These are phyloP conservation scores for Grifola frondosa DNA, from an alignment of 1,284 basidiomycete genomes.

Conservation along the genomic window DNA sequence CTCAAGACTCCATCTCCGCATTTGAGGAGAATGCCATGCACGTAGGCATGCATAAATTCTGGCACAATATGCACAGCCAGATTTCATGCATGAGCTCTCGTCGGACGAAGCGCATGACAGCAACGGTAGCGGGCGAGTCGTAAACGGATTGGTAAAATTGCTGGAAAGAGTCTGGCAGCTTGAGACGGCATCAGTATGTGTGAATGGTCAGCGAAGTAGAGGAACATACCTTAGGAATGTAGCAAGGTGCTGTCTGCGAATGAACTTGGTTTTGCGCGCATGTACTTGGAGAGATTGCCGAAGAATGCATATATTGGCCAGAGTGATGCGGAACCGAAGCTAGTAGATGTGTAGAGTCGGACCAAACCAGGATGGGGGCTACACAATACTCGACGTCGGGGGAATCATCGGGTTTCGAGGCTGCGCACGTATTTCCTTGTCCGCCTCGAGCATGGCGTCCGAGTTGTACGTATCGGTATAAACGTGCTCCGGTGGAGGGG, in stretches of 20 bases:
- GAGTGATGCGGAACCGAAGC: slow-evolving; percentile 16
- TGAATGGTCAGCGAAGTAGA: background rate
- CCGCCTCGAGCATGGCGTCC: slow-evolving; percentile 16
- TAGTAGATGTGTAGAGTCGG: slow-evolving; percentile 20
- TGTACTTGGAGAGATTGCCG: slow-evolving; percentile 25
- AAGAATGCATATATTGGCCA: slow-evolving; percentile 15
- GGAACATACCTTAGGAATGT: slow-evolving; percentile 32
- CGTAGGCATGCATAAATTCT: slow-evolving; percentile 23
- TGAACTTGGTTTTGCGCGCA: slow-evolving; percentile 15
- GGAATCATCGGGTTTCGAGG: slow-evolving; percentile 10
- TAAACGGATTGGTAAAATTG: background rate
- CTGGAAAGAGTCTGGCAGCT: slow-evolving; percentile 5
- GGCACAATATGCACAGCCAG: slow-evolving; percentile 22
- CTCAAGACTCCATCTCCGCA: slow-evolving; percentile 25
- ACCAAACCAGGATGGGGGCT: slow-evolving; percentile 20
- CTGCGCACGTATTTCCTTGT: slow-evolving; percentile 10
- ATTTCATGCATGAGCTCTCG: slow-evolving; percentile 25
- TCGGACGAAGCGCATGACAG: slow-evolving; percentile 21
- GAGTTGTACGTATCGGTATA: slow-evolving; percentile 20
- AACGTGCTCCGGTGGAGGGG: background rate
- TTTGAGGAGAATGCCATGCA: slow-evolving; percentile 24
- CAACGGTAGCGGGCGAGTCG: background rate
- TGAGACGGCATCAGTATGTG: background rate
- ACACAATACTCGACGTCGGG: slow-evolving; percentile 15
- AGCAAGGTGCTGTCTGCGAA: slow-evolving; percentile 27